These are phyloP conservation scores for Galerina sulciceps DNA, from an alignment of 768 basidiomycete species.

Conservation along the genomic window DNA sequence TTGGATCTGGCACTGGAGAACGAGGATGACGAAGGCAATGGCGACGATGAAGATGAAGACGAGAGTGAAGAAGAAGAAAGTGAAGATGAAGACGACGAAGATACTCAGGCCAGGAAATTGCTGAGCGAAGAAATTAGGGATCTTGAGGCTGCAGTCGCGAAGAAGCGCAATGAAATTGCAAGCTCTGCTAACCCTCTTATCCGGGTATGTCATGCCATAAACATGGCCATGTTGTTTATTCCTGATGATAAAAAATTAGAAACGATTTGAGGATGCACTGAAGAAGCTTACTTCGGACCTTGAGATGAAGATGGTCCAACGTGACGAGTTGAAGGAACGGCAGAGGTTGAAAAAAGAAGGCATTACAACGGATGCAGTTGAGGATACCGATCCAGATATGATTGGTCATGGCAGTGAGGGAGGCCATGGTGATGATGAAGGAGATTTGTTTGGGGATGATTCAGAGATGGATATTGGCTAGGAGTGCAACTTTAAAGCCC, in stretches of 20 bases:
- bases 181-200: slow-evolving; percentile 88
- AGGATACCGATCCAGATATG: slow-evolving; percentile 41
- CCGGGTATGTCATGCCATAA: slow-evolving; percentile 49
- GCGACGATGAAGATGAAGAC: slow-evolving; percentile 64
- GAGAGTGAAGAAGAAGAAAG: slow-evolving; percentile 73
- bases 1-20: slow-evolving; percentile 82
- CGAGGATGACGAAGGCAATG: slow-evolving; percentile 66
- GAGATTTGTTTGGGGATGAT: slow-evolving; percentile 55
- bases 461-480: slow-evolving; percentile 45
- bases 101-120: slow-evolving; percentile 75
- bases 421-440: slow-evolving; percentile 34
- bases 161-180: slow-evolving; percentile 83
- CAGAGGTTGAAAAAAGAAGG: slow-evolving; percentile 76
- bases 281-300: slow-evolving; percentile 87
- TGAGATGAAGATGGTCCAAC: slow-evolving; percentile 81
- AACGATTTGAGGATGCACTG: slow-evolving; percentile 92
- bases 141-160: slow-evolving; percentile 83
- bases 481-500: not conserved
- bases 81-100: slow-evolving; percentile 85
- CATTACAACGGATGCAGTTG: slow-evolving; percentile 42
- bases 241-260: slow-evolving; percentile 42
- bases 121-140: slow-evolving; percentile 90
- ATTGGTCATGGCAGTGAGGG: slow-evolving; percentile 33
- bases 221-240: not conserved
- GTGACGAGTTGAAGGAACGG: slow-evolving; percentile 80